Percentiles rank a stretch among this genome's conserved stretches.
phyloP scores from a whole-genome alignment of 2,329 filamentous ascomycete genomes.

The Neonectria coccinea region DNA sequence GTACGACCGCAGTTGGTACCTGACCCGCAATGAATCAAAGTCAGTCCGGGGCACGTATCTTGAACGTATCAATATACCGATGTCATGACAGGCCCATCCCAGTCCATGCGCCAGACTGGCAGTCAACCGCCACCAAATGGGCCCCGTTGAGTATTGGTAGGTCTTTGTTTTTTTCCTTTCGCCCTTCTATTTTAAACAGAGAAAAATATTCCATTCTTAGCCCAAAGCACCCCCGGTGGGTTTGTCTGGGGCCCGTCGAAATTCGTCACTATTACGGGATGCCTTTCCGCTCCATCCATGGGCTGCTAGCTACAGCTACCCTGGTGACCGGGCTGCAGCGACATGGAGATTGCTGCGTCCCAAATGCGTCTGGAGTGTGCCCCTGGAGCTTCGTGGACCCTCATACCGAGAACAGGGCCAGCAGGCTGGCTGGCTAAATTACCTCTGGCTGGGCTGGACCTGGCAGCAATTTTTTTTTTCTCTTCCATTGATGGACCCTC shows the following conservation, averaged over 20 bases:
- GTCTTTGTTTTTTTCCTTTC: slow-evolving; percentile 27
- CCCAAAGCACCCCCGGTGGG: slow-evolving; percentile 24
- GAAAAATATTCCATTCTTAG: slow-evolving; percentile 23
- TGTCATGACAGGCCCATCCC: slow-evolving; percentile 12
- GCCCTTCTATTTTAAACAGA: slow-evolving; percentile 30
- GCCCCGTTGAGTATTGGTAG: slow-evolving; percentile 40
- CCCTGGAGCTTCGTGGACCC: slow-evolving; percentile 25
- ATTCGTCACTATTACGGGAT: slow-evolving; percentile 31
- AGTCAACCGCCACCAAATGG: slow-evolving; percentile 41
- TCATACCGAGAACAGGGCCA: slow-evolving; percentile 14
- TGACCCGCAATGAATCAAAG: slow-evolving; percentile 19
- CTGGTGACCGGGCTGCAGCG: slow-evolving; percentile 24
- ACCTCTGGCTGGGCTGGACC: slow-evolving; percentile 4
- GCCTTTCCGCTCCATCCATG: slow-evolving; percentile 18
- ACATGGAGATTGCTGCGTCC: slow-evolving; percentile 35
- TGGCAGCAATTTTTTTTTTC: slow-evolving; percentile 9
- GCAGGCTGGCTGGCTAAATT: slow-evolving; percentile 9
- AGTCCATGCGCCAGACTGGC: slow-evolving; percentile 11
- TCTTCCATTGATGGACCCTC: slow-evolving; percentile 19
- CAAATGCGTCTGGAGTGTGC: slow-evolving; percentile 30
- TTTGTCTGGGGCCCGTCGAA: slow-evolving; percentile 31
- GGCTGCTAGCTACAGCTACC: slow-evolving; percentile 23
- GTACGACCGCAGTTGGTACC: slow-evolving; percentile 14
- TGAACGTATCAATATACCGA: slow-evolving; percentile 22
- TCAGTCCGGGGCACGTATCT: slow-evolving; percentile 24